Base-by-base conservation (phyloP, 441 rosid genomes). In the Populus hybrid region DNA sequence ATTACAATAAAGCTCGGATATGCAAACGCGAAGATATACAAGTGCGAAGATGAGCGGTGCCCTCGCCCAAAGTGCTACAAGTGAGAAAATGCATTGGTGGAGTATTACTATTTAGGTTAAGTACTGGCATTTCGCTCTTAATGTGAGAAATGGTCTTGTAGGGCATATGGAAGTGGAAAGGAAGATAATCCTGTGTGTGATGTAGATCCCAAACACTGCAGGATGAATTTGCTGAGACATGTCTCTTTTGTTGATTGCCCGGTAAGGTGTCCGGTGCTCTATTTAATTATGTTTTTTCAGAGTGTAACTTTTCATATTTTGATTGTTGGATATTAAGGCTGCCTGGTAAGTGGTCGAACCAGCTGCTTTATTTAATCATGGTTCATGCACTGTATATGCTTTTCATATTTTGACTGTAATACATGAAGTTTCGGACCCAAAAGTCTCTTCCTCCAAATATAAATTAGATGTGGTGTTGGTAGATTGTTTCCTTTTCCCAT, bases 211-310 rank as follows among this genome's bases (percentile, higher is more conserved):
- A 95, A 76, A 91, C 32, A 87, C 81, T 46, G 77, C 70, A 90
- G 86, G 82, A 94, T 95, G 99, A 91, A 91, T 80, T 82, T 95
- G 82, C 85, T 95, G 82, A 94, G 99, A 84, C 99, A 94, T 74
- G 99, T 95, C 28, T 95, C 98, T n/a, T 95, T 95, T 81, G 99
- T 95, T 10, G 99, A 95, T 89, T 94, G 98, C 85, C 99, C 97
- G 70, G 98, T 91, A 92, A 72, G 87, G 66, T 26, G 32, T 12
- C 50, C 32, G 42, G 4, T 21, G 71, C 23, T 38, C 5, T 68
- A 69, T 42, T 12, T 36, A 23, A 4, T 72, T 28, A 4, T 59
- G 63, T 0, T 66, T 50, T 34, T 11, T 36, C 6, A 21, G 3
- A 26, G 10, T 35, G 8, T 16, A 4, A 35, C 69, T 69, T 68